Evolutionary conservation across 768 basidiomycete species (phyloP).

Genomic region (Amanita rimosa): DNA sequence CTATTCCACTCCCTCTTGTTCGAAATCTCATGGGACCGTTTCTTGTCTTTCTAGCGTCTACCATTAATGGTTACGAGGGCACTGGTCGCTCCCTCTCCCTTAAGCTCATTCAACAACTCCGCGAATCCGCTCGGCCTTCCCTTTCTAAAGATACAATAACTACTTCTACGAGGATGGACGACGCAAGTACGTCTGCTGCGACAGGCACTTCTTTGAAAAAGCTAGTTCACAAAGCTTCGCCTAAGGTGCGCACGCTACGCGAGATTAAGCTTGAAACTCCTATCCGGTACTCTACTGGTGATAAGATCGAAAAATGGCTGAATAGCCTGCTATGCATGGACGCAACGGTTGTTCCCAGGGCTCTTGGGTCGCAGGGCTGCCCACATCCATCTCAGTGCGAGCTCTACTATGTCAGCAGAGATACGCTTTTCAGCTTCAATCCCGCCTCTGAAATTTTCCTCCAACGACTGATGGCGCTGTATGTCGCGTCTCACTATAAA

Average conservation of each 20-base stretch:
- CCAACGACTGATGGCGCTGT: constrained; percentile 96
- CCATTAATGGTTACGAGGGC: constrained; percentile 98
- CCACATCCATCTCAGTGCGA: constrained; percentile 93
- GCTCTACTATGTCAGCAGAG: constrained; percentile 89
- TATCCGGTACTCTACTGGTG: constrained; percentile 81
- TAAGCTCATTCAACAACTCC: constrained; percentile 93
- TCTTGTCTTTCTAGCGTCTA: constrained; percentile 98
- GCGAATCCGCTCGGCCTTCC: constrained; percentile 80
- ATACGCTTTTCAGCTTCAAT: constrained; percentile 95
- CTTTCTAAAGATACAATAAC: constrained; percentile 47
- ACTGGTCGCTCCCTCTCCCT: constrained; percentile 97
- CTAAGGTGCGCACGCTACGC: constrained; percentile 66
- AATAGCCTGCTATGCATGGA: constrained; percentile 86
- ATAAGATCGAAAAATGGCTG: constrained; percentile 92
- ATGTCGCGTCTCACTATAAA: constrained; percentile 97
- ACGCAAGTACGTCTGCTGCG: constrained; percentile 26
- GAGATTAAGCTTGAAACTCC: constrained; percentile 95
- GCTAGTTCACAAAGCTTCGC: constrained; percentile 36
- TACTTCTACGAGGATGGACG: constrained; percentile 9
- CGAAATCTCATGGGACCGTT: constrained; percentile 92
- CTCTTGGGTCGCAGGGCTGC: constrained; percentile 48
- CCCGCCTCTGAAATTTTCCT: constrained; percentile 96
- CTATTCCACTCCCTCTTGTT: constrained; percentile 93
- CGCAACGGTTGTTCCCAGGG: constrained; percentile 48
- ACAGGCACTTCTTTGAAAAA: constrained; percentile 38